Base-by-base conservation (phyloP, 225 moss, liverwort and hornwort genomes). In the Neckera pumila region DNA sequence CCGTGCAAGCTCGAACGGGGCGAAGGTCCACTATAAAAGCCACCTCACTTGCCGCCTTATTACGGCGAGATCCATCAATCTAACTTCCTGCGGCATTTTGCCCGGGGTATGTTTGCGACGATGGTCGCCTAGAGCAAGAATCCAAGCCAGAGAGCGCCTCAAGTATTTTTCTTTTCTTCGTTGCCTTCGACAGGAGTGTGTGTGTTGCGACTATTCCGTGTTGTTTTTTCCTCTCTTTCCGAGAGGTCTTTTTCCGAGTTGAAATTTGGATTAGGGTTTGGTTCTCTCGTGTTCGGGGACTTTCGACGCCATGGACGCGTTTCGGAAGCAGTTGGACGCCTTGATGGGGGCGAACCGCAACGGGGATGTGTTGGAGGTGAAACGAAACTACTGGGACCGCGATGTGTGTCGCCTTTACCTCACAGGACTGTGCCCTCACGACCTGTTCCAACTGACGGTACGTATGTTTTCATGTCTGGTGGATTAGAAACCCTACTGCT, bases 321-420 rank as follows among this genome's bases (percentile, higher is more conserved):
- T 98, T 92, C 94, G 98, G 90, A 98, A 98, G 98, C 98, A 98
- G 94, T 92, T 98, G 91, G 98, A 98, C 90, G 98, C 96, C 78
- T 79, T 98, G 88, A 98, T 98, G 98, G 98, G 98, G 66, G 98
- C 98, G 59, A 98, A 98, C 76, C 97, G 98, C 57, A 98, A 98
- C 75, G 98, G 98, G 38, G 98, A 98, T 36, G 98, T 98, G 70
- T 93, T 96, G 91, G 98, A 98, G 93, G 98, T 98, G 94, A 98
- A 98, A 93, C 92, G 98, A 79, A 98, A 97, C 89, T 95, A 98
- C 88, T 96, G 95, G 93, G 98, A 98, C 89, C 98, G 98, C 76
- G 98, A 98, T 94, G 98, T 98, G 14, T 98, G 98, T 94, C 98
- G 98, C 61, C 96, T 98, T 25, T 98, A 97, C 87, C 98, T 98